Evolutionary conservation across 2,329 filamentous ascomycete genomes (phyloP), one percentile per base, ranked within the genome.

Genomic region (Alternaria alternata): DNA sequence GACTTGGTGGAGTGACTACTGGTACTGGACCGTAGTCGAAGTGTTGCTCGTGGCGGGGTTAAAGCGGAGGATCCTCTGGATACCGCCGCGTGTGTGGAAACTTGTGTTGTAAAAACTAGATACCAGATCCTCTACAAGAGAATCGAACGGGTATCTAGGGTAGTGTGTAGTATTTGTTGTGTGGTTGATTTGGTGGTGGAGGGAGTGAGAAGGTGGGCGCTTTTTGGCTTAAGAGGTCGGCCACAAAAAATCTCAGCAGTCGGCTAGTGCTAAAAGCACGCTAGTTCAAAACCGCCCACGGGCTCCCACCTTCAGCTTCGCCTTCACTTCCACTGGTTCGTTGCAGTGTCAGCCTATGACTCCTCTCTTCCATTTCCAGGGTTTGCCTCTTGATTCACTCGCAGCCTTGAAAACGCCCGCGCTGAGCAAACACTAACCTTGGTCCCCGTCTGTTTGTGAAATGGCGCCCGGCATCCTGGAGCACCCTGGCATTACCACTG

Each of bases 1-100:
- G 89, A 85, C 86, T 84, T 77, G 52, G 46, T 65, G 70, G 78
- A 60, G 78, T 79, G 82, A 88, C 86, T 89, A 88, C 91, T 92
- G 91, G 89, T 90, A 82, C 84, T 84, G 89, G 69, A 66, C 74
- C 74, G 75, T 75, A 77, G 75, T 77, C 74, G 69, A 60, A 51
- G 64, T 67, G 69, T 73, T 72, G 74, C 70, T 71, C 66, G 71
- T 78, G 71, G 75, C 72, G 75, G 76, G 78, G 70, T 75, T 65
- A 74, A 77, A 70, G 78, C 78, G 69, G 76, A 74, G 78, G 75
- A 77, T 79, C 75, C 74, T 75, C 74, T 64, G 73, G 75, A 78
- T 79, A 75, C 78, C 78, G 79, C 78, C 75, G 72, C 74, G 66
- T 49, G 63, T 61, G 65, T 54, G 64, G 57, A 66, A 68, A 71